Conservation (phyloP, 116 monocot species). For the Posidonia oceanica region DNA sequence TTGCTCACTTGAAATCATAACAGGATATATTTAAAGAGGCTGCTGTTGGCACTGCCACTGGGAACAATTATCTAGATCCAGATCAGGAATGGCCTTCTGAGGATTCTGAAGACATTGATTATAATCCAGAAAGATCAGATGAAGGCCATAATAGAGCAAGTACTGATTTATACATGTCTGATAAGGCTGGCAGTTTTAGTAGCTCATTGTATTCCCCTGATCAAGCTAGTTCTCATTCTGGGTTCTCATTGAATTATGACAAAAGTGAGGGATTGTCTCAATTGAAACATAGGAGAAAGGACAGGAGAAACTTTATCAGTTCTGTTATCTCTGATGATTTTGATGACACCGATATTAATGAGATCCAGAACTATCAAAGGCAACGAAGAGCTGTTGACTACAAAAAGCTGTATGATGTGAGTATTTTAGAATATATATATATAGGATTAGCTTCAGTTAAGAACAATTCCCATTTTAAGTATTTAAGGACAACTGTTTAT, state of each 20-base stretch:
- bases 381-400: constrained; percentile 71
- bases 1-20: not conserved
- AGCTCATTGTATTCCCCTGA: constrained; percentile 25
- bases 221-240: constrained; percentile 21
- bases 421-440: constrained; percentile 14
- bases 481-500: too few species aligned
- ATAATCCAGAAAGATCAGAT: constrained; percentile 39
- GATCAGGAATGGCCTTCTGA: constrained; percentile 81
- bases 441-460: too few species aligned
- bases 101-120: constrained; percentile 83
- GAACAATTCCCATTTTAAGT: not conserved
- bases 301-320: not conserved
- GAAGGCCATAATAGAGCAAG: not conserved
- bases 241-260: not conserved
- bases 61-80: constrained; percentile 20
- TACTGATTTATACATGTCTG: constrained; percentile 11
- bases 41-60: constrained; percentile 17
- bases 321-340: constrained; percentile 13
- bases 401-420: constrained; percentile 74
- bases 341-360: constrained; percentile 20
- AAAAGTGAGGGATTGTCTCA: constrained; percentile 5
- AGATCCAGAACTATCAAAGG: constrained; percentile 35
- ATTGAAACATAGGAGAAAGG: constrained; percentile 10
- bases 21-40: constrained; percentile 86
- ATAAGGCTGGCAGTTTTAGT: constrained; percentile 31